Conservation (phyloP, 2,329 filamentous ascomycete genomes). For the Thielaviopsis ethacetica region DNA sequence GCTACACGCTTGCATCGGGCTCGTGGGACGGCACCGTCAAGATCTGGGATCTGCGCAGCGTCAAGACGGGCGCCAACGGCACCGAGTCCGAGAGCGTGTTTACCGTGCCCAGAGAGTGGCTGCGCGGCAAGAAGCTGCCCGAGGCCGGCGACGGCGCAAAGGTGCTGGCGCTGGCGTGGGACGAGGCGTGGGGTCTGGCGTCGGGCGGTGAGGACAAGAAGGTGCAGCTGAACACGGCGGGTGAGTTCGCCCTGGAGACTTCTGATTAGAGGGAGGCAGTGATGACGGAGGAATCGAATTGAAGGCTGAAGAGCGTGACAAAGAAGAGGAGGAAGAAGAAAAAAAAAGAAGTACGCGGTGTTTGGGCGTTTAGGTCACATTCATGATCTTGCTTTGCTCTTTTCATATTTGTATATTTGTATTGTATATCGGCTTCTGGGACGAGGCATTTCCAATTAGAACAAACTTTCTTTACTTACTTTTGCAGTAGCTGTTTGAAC, state of each 20-base stretch:
- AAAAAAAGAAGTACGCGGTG: constrained; percentile 2
- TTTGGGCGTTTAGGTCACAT: constrained; percentile 7
- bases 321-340: not conserved
- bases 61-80: constrained; percentile 42
- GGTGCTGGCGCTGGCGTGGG: constrained; percentile 81
- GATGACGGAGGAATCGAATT: not conserved
- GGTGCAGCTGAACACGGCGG: constrained; percentile 64
- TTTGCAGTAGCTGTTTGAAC: not conserved
- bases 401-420: constrained; percentile 3
- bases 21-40: constrained; percentile 84
- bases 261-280: not conserved
- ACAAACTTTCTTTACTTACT: constrained; percentile 2
- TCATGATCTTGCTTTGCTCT: constrained; percentile 1
- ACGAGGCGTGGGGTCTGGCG: constrained; percentile 71
- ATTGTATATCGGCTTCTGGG: constrained; percentile 2
- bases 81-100: constrained; percentile 59
- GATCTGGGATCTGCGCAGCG: constrained; percentile 80
- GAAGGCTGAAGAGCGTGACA: not conserved
- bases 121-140: constrained; percentile 44
- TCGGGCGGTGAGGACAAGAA: constrained; percentile 86
- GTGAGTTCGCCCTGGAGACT: constrained; percentile 7
- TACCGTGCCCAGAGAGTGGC: constrained; percentile 58
- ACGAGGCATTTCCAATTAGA: not conserved
- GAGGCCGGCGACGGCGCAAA: constrained; percentile 71
- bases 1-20: constrained; percentile 74